Percentiles rank a stretch among this genome's conserved stretches.
Conservation (phyloP, 192 early-diverging fungal species). For the Cladochytrium replicatum region DNA sequence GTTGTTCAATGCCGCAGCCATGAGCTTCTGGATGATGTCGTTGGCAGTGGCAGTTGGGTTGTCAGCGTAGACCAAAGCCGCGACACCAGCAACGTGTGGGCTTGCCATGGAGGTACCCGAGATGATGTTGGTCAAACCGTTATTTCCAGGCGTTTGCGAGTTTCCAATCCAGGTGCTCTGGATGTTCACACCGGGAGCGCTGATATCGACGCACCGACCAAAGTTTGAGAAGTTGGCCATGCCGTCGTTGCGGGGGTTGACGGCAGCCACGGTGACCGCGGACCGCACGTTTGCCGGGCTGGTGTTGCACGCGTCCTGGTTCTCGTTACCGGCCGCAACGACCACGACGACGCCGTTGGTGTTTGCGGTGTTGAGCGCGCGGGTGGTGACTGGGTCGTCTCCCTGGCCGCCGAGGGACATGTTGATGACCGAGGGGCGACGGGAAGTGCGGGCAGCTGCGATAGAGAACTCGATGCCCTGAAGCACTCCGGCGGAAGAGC, state of each 20-base stretch:
- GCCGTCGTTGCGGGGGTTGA: background rate
- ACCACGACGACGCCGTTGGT: slow-evolving; percentile 3
- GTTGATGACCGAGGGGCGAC: slow-evolving; percentile 10
- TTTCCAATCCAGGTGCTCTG: slow-evolving; percentile 11
- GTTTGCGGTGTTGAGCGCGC: too few species aligned
- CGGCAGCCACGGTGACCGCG: slow-evolving; percentile 7
- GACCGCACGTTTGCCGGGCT: slow-evolving; percentile 4
- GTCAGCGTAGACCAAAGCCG: too few species aligned
- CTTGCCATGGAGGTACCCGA: background rate
- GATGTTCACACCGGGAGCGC: slow-evolving; percentile 3
- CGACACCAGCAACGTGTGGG: background rate
- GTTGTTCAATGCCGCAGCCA: too few species aligned
- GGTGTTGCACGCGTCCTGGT: slow-evolving; percentile 5
- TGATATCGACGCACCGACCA: slow-evolving; percentile 8
- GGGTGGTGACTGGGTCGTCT: slow-evolving; percentile 38
- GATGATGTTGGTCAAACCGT: background rate
- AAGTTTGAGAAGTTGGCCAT: slow-evolving; percentile 5
- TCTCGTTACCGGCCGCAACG: slow-evolving; percentile 6
- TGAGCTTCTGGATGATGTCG: too few species aligned
- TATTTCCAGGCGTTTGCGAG: slow-evolving; percentile 45
- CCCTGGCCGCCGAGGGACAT: slow-evolving; percentile 13
- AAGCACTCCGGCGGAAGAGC: background rate
- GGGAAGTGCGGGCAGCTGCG: background rate
- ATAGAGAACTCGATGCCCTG: slow-evolving; percentile 3
- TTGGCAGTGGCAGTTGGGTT: too few species aligned